Evolutionary conservation across 352 stramenopile species (phyloP), one percentile per base, ranked within the genome.

Genomic region (Phytophthora tentaculata): DNA sequence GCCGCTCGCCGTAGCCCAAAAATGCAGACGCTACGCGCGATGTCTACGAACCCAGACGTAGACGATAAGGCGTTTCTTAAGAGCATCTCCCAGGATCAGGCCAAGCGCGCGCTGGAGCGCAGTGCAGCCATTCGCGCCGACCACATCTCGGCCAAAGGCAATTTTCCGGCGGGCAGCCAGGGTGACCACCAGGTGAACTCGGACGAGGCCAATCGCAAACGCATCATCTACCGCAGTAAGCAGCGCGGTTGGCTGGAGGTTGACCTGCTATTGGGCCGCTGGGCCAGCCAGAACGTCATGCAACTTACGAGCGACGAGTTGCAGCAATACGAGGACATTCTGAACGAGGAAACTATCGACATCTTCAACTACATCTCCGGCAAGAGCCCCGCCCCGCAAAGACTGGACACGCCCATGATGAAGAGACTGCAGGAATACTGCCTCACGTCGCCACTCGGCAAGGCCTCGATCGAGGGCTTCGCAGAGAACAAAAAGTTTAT

Each of bases 301-400:
- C 64, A 63, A 24, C 72, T 98, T 22, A 76, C 79, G 13, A 64
- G 72, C 5, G 76, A 92, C 7, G 92, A 98, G 69, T 73, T 98
- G 23, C 72, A 97, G 70, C 77, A 98, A 69, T 99, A 98, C 81
- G 96, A 99, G 74, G 81, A 89, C 62, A 98, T 99, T 77, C 78
- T 98, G 28, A 99, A 99, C 79, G 84, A 96, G 67, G 96, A 99
- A 80, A 99, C 96, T 9, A 98, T 98, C 71, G 96, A 99, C 83
- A 99, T 98, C 74, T 99, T 98, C 83, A 99, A 98, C 79, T 96
- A 98, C 63, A 94, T 98, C 65, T 98, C 94, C 6, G 83, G 93
- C 52, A 92, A 97, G 69, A 86, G 85, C 59, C 58, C 81, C 59
- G 76, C 98, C 32, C 96, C 96, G 0, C 79, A 90, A 43, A 65